Evolutionary conservation across 768 basidiomycete species (phyloP), one percentile per base, ranked within the genome.

Genomic region (Suillus cothurnatus): DNA sequence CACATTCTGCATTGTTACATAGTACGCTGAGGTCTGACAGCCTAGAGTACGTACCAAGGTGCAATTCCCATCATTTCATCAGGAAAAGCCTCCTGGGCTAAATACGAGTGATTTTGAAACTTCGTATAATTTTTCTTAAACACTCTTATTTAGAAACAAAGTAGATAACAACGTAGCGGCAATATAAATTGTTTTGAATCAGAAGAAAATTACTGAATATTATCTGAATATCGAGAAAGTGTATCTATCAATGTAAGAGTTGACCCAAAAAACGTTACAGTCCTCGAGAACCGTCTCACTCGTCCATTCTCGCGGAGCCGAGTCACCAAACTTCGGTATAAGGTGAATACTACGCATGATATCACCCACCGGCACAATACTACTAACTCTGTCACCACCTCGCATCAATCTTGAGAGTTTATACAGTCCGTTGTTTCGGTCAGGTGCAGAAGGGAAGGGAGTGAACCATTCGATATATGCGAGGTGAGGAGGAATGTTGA

Each of bases 321-420:
- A 38, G 5, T 66, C 66, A 0, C 78, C 78, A 64, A 78, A 80
- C 39, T 69, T 67, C 0, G 78, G 79, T n/a, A 75, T 71, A 0
- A 80, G 66, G 60, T 81, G 79, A 2, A 73, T 63, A 39, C 74
- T 76, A 0, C 67, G 64, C 1, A 38, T 21, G 5, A 80, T 76
- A 1, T 69, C 4, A 0, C 39, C 17, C 6, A 78, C 50, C 78
- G 65, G 23, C 49, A 50, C 14, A 11, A 50, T 50, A 50, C 49
- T 50, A 50, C 4, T 4, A 5, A 50, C 49, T 15, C 23, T 50
- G 12, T 50, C 23, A 26, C 49, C 14, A 50, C 45, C 45, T 11
- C 3, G 14, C 23, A 50, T 23, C 12, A 26, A 50, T 50, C 23
- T 50, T 3, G 68, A 63, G 0, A 81, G 55, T 49, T 71, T 72